Base-by-base conservation (phyloP, 208 protist genomes). In the Wallacemonas sp. region DNA sequence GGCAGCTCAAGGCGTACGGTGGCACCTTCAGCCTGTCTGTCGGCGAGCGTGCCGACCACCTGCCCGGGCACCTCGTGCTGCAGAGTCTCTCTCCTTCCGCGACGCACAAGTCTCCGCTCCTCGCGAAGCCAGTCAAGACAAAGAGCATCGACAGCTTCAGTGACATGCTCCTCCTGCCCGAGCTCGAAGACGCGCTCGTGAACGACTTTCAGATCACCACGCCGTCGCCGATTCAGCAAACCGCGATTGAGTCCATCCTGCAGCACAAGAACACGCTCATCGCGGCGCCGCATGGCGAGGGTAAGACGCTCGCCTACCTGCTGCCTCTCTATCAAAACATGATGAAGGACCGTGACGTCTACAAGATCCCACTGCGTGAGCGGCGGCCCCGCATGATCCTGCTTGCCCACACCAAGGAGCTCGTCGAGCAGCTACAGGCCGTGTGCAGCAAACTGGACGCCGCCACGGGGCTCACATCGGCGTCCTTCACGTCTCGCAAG, bases 311-410 rank as follows among this genome's bases (percentile, higher is more conserved):
- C 23, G 73, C 87, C 11, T 96, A 82, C 55, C 64, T 96, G 11
- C 54, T 95, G 11, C 92, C 92, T 14, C 64, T 96, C 17, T 95
- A 88, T 65, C 81, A 92, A 64, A 92, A 90, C 64, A 88, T 95
- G 85, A 68, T 91, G 70, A 92, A 92, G 72, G 89, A 95, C 70
- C 66, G 87, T 3, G 87, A 93, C 65, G 87, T 95, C 26, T 90
- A 95, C 65, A 82, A 85, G 55, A 92, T 95, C 36, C 85, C 90
- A 5, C 72, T 93, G 60, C 81, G 89, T 23, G 83, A 92, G 77
- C 81, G 81, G 19, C 85, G 89, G n/a, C 89, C 89, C 0, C 89
- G 89, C 32, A 85, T 85, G 78, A 81, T 95, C 41, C 56, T 95
- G n/a, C 73, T 95, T 2, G 85, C 86, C 27, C 89, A 84, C 43